phyloP scores from a whole-genome alignment of 176 grass and related monocot species.

The Carex parvula region DNA sequence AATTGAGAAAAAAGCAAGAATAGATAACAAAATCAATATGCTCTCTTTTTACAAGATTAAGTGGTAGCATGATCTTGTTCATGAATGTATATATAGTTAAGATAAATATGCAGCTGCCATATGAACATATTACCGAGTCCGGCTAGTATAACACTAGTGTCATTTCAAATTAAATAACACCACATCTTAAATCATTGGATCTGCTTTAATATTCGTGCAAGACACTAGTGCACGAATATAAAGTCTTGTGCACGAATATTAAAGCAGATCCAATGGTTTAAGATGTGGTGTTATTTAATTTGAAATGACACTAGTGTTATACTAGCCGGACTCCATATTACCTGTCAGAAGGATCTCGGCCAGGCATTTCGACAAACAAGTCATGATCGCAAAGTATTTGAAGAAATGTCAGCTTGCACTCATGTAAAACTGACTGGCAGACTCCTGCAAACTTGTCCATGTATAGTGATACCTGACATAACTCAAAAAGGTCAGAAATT shows the following conservation, averaged over 20 bases:
- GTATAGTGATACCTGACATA: conserved; percentile 81
- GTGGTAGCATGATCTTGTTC: conserved; percentile 8
- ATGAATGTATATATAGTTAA: conserved; percentile 3
- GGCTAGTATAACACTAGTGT: too few species aligned
- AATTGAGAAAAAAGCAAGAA: conserved; percentile 22
- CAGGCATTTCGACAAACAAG: conserved; percentile 99
- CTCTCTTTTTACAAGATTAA: not conserved
- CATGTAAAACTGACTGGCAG: conserved; percentile 93
- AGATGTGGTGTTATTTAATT: too few species aligned
- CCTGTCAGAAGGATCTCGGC: conserved; percentile 98
- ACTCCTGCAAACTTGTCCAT: conserved; percentile 99
- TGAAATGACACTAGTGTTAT: too few species aligned
- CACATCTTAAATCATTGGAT: too few species aligned
- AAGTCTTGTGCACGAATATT: too few species aligned
- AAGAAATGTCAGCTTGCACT: conserved; percentile 96
- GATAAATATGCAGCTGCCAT: conserved; percentile 28
- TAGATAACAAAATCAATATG: not conserved
- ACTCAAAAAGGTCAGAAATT: not conserved
- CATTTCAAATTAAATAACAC: too few species aligned
- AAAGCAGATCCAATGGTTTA: too few species aligned
- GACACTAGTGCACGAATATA: too few species aligned
- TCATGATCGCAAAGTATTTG: conserved; percentile 99
- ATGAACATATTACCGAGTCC: conserved; percentile 7
- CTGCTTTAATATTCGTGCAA: too few species aligned
- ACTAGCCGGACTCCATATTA: too few species aligned